Evolutionary conservation across 768 basidiomycete genomes (phyloP).

Genomic region (Cyclocybe aegerita): DNA sequence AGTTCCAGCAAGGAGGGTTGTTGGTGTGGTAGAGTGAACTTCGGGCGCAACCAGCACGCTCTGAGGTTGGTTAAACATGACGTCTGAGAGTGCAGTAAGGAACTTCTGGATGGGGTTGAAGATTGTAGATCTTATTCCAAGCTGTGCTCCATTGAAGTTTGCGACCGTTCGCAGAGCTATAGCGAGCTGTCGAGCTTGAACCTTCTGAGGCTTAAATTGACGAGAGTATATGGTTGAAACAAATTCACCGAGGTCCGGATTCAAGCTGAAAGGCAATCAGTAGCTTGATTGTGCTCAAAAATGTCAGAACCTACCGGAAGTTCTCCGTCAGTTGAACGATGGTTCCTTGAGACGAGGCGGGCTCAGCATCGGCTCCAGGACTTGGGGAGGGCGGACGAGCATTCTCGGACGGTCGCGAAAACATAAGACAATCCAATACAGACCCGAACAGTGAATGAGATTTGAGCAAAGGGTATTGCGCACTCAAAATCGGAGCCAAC

Average conservation of each 20-base stretch:
- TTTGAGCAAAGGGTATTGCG: constrained; percentile 42
- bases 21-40: constrained; percentile 13
- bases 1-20: constrained; percentile 7
- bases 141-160: constrained; percentile 14
- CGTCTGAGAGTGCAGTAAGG: constrained; percentile 40
- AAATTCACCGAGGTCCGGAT: constrained; percentile 53
- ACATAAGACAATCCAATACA: constrained; percentile 47
- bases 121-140: constrained; percentile 21
- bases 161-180: constrained; percentile 29
- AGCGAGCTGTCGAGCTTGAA: constrained; percentile 39
- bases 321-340: constrained; percentile 52
- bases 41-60: constrained; percentile 24
- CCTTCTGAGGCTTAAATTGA: constrained; percentile 48
- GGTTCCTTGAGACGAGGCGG: constrained; percentile 30
- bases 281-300: not conserved
- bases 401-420: constrained; percentile 12
- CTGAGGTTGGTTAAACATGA: constrained; percentile 43
- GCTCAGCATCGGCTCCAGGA: constrained; percentile 16
- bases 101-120: constrained; percentile 31
- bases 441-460: constrained; percentile 44
- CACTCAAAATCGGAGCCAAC: constrained; percentile 48
- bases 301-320: constrained; percentile 33
- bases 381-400: constrained; percentile 6
- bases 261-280: constrained; percentile 32
- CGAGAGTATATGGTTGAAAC: constrained; percentile 51